Conservation (phyloP, 169 alveolate genomes). For the Eimeria praecox region DNA sequence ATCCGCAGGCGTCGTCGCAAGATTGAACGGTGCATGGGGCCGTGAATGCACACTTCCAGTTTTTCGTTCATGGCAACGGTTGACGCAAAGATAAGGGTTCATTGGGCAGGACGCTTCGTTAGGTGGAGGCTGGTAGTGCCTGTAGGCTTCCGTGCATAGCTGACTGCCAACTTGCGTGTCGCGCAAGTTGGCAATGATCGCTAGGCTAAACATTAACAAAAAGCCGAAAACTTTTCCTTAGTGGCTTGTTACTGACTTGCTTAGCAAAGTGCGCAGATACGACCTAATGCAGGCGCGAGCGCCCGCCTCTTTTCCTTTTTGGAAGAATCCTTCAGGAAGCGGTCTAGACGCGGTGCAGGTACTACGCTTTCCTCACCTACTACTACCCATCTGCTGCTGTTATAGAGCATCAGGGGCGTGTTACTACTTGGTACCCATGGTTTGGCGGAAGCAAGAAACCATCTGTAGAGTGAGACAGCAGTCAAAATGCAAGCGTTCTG, state of each 20-base stretch:
- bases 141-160: not conserved
- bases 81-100: not conserved
- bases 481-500: not conserved
- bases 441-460: not conserved
- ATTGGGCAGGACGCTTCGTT: not conserved
- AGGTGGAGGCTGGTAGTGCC: not conserved
- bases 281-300: not conserved
- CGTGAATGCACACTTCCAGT: conserved; percentile 5
- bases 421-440: not conserved
- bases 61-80: not conserved
- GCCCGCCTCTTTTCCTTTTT: not conserved
- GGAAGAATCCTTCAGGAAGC: not conserved
- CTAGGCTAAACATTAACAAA: not conserved
- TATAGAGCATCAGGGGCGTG: not conserved
- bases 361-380: not conserved
- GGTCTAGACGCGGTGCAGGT: not conserved
- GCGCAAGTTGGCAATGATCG: not conserved
- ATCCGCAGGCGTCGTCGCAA: conserved; percentile 65
- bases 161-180: not conserved
- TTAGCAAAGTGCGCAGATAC: not conserved
- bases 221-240: not conserved
- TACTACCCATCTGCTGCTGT: not conserved
- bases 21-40: conserved; percentile 64
- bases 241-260: not conserved
- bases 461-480: not conserved